These are phyloP conservation scores for Dendrocalamus latiflorus DNA, from an alignment of 202 grass and related monocot species.

Conservation along the genomic window DNA sequence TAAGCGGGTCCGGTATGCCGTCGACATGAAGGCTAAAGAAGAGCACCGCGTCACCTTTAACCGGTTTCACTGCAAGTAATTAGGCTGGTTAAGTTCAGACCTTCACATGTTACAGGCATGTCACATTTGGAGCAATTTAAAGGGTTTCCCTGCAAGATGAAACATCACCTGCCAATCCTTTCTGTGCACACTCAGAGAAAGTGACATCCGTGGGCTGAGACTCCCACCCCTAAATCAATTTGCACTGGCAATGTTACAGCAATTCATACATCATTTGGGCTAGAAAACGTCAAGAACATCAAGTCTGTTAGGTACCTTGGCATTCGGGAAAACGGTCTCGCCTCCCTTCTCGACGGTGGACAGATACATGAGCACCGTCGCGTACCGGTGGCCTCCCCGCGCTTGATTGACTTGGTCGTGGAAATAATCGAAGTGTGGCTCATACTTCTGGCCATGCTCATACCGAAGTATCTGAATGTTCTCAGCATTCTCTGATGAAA, in stretches of 20 bases:
- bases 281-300: too few relatives aligned
- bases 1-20: constrained; percentile 43
- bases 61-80: constrained; percentile 58
- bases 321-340: too few relatives aligned
- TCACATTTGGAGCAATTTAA: not conserved
- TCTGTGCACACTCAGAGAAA: constrained; percentile 57
- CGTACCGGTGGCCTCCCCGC: too few relatives aligned
- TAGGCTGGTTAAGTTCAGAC: not conserved
- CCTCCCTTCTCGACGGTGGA: too few relatives aligned
- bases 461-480: constrained; percentile 56
- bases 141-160: not conserved
- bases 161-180: too few relatives aligned
- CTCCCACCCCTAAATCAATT: constrained; percentile 26
- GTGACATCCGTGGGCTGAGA: constrained; percentile 50
- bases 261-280: too few relatives aligned
- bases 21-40: constrained; percentile 65
- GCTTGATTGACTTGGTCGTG: too few relatives aligned
- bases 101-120: not conserved
- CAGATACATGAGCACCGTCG: too few relatives aligned
- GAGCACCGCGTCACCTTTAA: constrained; percentile 63
- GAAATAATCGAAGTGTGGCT: too few relatives aligned
- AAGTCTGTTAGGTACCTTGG: too few relatives aligned
- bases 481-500: constrained; percentile 55
- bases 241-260: too few relatives aligned
- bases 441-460: too few relatives aligned